Evolutionary conservation across 73 alveolate species (phyloP).

Genomic region (Paraurostyla sp.): DNA sequence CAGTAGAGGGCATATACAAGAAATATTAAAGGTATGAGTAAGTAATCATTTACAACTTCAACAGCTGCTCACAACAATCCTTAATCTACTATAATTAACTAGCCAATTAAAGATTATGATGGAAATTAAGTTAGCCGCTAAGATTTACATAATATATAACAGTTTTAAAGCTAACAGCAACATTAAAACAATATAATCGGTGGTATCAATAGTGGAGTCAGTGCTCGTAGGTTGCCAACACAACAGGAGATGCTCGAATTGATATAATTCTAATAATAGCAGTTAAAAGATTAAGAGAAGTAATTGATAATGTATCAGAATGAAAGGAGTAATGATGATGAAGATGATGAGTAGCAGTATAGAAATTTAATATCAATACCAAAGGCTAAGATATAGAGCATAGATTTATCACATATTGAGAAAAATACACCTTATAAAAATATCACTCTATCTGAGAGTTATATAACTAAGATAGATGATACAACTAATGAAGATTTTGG

Average conservation of each 20-base stretch:
- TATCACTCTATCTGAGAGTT: constrained; percentile 6
- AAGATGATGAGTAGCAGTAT: neutral
- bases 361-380: neutral
- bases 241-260: neutral
- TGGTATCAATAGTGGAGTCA: too few species aligned
- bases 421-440: neutral
- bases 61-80: too few species aligned
- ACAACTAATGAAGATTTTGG: constrained; percentile 28
- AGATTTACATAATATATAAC: too few species aligned
- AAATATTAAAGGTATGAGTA: too few species aligned
- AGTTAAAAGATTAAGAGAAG: neutral
- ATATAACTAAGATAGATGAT: constrained; percentile 14
- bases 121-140: too few species aligned
- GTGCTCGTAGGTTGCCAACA: too few species aligned
- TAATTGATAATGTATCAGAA: neutral
- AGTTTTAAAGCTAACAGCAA: too few species aligned
- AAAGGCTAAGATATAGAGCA: neutral
- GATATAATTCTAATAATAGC: neutral
- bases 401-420: constrained; percentile 17
- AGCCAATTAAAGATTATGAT: too few species aligned
- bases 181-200: too few species aligned
- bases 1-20: too few species aligned
- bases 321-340: neutral
- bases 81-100: too few species aligned
- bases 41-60: too few species aligned